Percentiles rank a stretch among this genome's conserved stretches.
Conservation (phyloP, 2,329 filamentous ascomycete species). For the Penicillium sp. region DNA sequence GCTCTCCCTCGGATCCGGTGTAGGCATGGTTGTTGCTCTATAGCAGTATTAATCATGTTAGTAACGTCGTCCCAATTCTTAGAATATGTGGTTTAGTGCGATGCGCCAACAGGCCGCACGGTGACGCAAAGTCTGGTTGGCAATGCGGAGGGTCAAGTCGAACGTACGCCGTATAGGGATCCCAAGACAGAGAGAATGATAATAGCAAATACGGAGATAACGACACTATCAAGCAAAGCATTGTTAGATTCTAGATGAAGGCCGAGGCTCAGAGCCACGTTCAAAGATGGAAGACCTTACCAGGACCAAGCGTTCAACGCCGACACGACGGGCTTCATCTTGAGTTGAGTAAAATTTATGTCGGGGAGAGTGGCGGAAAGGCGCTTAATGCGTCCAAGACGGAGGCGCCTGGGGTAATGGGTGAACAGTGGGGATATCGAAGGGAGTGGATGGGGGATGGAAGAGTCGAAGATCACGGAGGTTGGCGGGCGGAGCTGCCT, state of each 20-base stretch:
- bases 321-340: constrained; percentile 92
- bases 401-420: not conserved
- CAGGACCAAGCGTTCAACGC: constrained; percentile 94
- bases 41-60: constrained; percentile 7
- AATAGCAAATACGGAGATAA: constrained; percentile 65
- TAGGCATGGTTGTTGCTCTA: constrained; percentile 75
- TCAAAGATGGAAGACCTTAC: constrained; percentile 52
- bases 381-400: not conserved
- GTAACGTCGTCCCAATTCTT: not conserved
- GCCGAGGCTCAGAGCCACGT: not conserved
- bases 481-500: constrained; percentile 22
- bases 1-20: constrained; percentile 70
- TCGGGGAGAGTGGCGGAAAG: not conserved
- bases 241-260: constrained; percentile 11
- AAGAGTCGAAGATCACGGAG: constrained; percentile 21
- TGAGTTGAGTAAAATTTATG: constrained; percentile 31
- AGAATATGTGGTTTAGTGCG: not conserved
- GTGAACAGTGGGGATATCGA: not conserved
- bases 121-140: not conserved
- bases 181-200: constrained; percentile 66
- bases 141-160: constrained; percentile 1
- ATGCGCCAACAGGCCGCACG: not conserved
- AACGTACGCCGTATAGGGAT: constrained; percentile 68
- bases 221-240: constrained; percentile 51
- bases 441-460: constrained; percentile 7